Percentiles rank a stretch among this genome's conserved stretches.
phyloP scores from a whole-genome alignment of 495 filamentous ascomycete genomes.

The Aspergillus diversus region DNA sequence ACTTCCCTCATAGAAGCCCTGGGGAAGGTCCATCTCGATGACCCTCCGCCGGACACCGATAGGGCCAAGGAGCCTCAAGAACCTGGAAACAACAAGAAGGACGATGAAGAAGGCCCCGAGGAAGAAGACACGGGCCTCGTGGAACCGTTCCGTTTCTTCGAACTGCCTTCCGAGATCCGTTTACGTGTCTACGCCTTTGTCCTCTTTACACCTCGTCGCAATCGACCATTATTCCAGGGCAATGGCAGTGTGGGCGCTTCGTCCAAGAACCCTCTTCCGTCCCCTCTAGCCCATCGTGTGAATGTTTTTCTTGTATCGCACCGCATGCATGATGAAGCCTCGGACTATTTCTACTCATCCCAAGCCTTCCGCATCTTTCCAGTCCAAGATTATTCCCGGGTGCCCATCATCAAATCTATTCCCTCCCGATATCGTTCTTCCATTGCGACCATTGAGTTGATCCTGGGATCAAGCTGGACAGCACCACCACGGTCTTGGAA shows the following conservation, averaged over 20 bases:
- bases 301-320: constrained; percentile 64
- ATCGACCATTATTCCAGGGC: constrained; percentile 26
- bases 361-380: constrained; percentile 81
- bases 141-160: constrained; percentile 70
- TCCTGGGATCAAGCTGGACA: constrained; percentile 81
- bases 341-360: constrained; percentile 71
- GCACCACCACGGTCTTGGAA: constrained; percentile 74
- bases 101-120: constrained; percentile 23
- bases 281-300: constrained; percentile 51
- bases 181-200: constrained; percentile 67
- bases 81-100: constrained; percentile 23
- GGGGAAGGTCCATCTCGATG: constrained; percentile 24
- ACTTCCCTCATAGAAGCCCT: constrained; percentile 26
- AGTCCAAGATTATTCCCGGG: constrained; percentile 67
- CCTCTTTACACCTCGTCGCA: constrained; percentile 53
- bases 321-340: constrained; percentile 72
- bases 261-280: constrained; percentile 64
- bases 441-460: constrained; percentile 72
- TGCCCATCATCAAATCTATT: constrained; percentile 49
- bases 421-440: constrained; percentile 65
- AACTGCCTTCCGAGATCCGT: constrained; percentile 78
- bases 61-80: constrained; percentile 8
- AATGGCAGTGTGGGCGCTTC: constrained; percentile 70
- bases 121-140: constrained; percentile 12
- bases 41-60: constrained; percentile 1